Conservation (phyloP, 2,329 filamentous ascomycete species). For the Fusarium albosuccineum region DNA sequence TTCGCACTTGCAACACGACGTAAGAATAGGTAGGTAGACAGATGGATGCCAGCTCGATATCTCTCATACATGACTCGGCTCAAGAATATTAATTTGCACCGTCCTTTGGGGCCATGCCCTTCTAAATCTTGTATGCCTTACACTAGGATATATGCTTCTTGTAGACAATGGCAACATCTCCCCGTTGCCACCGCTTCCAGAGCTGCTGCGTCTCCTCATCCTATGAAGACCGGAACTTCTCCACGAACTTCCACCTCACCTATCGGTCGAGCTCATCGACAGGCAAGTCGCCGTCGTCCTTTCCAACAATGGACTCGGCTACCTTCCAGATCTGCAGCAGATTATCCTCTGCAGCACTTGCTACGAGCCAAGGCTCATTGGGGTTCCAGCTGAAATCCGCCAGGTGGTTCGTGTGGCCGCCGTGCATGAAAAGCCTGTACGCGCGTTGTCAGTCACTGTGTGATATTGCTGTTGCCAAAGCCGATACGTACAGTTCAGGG, state of each 20-base stretch:
- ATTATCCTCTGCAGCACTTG: constrained; percentile 96
- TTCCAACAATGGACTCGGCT: constrained; percentile 83
- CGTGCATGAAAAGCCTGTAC: constrained; percentile 92
- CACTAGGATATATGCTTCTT: constrained; percentile 38
- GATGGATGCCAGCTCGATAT: too few relatives aligned
- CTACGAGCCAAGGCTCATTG: constrained; percentile 96
- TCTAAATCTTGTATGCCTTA: constrained; percentile 16
- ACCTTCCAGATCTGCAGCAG: constrained; percentile 95
- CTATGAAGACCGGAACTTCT: constrained; percentile 49
- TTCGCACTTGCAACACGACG: constrained; percentile 3
- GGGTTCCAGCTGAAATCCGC: constrained; percentile 98
- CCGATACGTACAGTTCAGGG: constrained; percentile 82
- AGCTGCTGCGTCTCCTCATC: constrained; percentile 47
- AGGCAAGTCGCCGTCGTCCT: constrained; percentile 80
- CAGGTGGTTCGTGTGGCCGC: constrained; percentile 95
- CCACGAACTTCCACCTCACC: constrained; percentile 52
- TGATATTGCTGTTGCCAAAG: too few relatives aligned
- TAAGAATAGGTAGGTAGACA: background rate
- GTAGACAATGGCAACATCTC: constrained; percentile 22
- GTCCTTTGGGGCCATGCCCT: constrained; percentile 6
- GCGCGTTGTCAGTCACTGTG: constrained; percentile 45
- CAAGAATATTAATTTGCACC: constrained; percentile 6
- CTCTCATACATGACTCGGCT: background rate
- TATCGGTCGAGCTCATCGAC: constrained; percentile 81
- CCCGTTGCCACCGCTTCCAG: constrained; percentile 38